These are phyloP conservation scores for Xylariaceae sp. DNA, from an alignment of 2,329 filamentous ascomycete species.

Conservation along the genomic window DNA sequence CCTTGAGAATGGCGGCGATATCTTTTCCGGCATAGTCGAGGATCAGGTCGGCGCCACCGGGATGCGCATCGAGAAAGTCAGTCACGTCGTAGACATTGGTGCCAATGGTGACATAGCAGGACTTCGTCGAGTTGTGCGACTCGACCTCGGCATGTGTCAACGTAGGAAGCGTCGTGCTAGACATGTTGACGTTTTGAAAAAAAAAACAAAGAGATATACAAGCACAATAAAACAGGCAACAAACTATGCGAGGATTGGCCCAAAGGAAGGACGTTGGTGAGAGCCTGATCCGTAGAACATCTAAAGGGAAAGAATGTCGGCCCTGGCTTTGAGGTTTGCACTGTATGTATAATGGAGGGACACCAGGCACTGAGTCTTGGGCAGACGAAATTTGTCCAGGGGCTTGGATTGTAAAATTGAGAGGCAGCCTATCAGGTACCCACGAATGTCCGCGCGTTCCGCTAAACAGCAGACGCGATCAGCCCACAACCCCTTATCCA, in stretches of 20 bases:
- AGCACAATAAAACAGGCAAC: constrained; percentile 1
- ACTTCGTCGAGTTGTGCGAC: constrained; percentile 70
- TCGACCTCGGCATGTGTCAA: constrained; percentile 77
- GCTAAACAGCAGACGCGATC: too few relatives aligned
- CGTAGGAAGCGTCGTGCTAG: constrained; percentile 73
- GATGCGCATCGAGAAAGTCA: constrained; percentile 82
- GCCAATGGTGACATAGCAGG: constrained; percentile 89
- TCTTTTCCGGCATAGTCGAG: constrained; percentile 89
- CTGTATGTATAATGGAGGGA: background rate
- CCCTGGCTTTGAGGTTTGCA: background rate
- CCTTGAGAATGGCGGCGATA: constrained; percentile 73
- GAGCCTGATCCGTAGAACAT: background rate
- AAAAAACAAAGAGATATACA: constrained; percentile 8
- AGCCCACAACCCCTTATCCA: too few relatives aligned
- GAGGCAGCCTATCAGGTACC: background rate
- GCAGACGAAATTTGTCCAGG: background rate
- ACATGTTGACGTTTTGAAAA: constrained; percentile 55
- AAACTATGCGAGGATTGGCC: background rate
- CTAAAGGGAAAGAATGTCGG: background rate
- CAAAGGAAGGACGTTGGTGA: background rate
- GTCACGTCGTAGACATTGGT: constrained; percentile 93
- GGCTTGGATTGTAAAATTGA: background rate
- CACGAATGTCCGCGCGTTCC: too few relatives aligned
- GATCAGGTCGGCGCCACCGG: constrained; percentile 82
- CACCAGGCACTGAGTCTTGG: background rate